Conservation (phyloP, 2,329 filamentous ascomycete genomes). For the Penicillium sp. region DNA sequence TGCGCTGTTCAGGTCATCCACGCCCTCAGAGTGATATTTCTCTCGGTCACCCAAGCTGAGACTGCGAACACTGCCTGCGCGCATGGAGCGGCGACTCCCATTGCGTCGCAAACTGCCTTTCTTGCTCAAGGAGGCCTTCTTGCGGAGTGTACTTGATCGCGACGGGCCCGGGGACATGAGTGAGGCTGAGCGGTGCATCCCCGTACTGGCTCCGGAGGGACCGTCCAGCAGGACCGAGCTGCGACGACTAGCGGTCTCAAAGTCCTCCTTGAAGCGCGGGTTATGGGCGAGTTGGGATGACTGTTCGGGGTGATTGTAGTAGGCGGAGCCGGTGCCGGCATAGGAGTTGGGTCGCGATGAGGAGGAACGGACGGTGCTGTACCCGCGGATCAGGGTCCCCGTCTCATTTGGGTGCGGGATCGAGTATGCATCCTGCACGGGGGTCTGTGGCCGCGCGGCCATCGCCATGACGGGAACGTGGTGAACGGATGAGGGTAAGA, state of each 20-base stretch:
- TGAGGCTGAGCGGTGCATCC: conserved; percentile 49
- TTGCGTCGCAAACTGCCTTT: conserved; percentile 77
- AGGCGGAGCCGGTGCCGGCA: conserved; percentile 43
- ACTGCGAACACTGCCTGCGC: conserved; percentile 85
- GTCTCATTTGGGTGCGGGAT: conserved; percentile 40
- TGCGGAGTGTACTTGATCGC: conserved; percentile 79
- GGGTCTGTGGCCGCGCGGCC: conserved; percentile 47
- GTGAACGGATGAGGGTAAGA: background rate
- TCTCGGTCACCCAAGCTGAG: conserved; percentile 71
- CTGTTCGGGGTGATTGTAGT: conserved; percentile 42
- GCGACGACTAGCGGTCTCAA: conserved; percentile 43
- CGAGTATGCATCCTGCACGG: conserved; percentile 48
- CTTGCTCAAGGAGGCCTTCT: conserved; percentile 79
- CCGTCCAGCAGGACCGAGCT: conserved; percentile 43
- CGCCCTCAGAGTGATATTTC: conserved; percentile 52
- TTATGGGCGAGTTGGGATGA: conserved; percentile 42
- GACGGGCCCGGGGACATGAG: conserved; percentile 51
- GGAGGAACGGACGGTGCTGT: conserved; percentile 37
- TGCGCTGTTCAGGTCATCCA: conserved; percentile 75
- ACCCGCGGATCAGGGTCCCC: conserved; percentile 40
- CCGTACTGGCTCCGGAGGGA: conserved; percentile 25
- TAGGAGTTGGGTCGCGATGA: conserved; percentile 51
- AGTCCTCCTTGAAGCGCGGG: conserved; percentile 49
- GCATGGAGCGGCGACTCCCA: conserved; percentile 79
- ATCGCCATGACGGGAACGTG: conserved; percentile 42